These are phyloP conservation scores for Pisolithus orientalis DNA, from an alignment of 768 basidiomycete genomes.

Conservation along the genomic window DNA sequence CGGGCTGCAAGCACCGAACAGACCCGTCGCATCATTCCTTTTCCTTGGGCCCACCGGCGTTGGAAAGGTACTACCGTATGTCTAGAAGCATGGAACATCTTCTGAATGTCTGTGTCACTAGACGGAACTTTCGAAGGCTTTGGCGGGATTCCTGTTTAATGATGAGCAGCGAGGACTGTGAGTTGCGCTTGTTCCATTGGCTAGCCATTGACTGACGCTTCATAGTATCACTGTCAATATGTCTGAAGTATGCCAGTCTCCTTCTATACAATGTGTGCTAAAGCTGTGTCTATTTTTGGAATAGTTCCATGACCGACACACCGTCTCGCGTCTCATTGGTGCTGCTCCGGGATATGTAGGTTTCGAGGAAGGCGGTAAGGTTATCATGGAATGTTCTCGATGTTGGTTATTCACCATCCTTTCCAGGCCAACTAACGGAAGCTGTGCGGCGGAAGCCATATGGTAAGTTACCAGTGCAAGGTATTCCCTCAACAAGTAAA, in stretches of 20 bases:
- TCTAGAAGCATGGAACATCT: too few relatives aligned
- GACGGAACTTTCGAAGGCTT: constrained; percentile 86
- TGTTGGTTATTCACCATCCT: neutral
- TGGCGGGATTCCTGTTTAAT: constrained; percentile 86
- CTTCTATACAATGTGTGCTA: neutral
- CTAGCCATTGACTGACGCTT: neutral
- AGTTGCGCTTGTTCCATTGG: constrained; percentile 21
- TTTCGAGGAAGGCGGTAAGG: constrained; percentile 58
- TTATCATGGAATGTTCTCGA: neutral
- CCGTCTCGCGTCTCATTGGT: constrained; percentile 85
- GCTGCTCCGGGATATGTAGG: constrained; percentile 90
- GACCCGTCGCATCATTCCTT: constrained; percentile 89
- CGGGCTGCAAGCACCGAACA: constrained; percentile 80
- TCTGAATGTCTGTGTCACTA: constrained; percentile 17
- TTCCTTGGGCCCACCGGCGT: constrained; percentile 88
- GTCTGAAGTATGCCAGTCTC: constrained; percentile 52
- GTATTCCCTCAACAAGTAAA: neutral
- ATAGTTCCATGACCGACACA: constrained; percentile 89
- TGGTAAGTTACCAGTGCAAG: constrained; percentile 23
- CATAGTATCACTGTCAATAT: constrained; percentile 85
- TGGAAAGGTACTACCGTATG: constrained; percentile 50
- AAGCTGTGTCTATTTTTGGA: neutral
- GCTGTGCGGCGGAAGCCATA: constrained; percentile 60
- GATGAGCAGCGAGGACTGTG: constrained; percentile 83
- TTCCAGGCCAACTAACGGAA: constrained; percentile 52